Evolutionary conservation across 805 yeast species (phyloP).

Genomic region (Wickerhamomyces pijperi): DNA sequence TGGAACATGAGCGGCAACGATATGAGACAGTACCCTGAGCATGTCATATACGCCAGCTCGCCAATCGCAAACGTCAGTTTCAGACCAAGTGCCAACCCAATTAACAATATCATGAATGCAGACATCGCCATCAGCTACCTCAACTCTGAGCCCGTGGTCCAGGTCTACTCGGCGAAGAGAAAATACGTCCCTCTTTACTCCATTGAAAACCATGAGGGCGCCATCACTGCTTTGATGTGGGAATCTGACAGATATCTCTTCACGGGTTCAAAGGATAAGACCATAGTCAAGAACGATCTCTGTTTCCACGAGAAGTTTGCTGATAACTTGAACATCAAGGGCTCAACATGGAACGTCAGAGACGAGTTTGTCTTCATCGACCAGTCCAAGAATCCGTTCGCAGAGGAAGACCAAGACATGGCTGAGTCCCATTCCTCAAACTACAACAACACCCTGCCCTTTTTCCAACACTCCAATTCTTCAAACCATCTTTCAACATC

Average conservation of each 20-base stretch:
- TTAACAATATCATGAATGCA: slow-evolving; percentile 36
- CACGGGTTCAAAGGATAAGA: slow-evolving; percentile 41
- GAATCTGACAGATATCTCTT: slow-evolving; percentile 34
- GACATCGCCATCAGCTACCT: slow-evolving; percentile 66
- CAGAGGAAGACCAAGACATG: slow-evolving; percentile 1
- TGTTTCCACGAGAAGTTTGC: slow-evolving; percentile 28
- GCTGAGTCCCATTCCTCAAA: slow-evolving; percentile 1
- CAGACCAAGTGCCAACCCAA: slow-evolving; percentile 30
- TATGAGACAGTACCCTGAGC: slow-evolving; percentile 44
- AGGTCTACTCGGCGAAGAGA: slow-evolving; percentile 59
- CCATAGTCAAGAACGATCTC: slow-evolving; percentile 37
- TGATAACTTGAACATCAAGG: slow-evolving; percentile 38
- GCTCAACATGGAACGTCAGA: slow-evolving; percentile 49
- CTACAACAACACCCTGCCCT: not conserved
- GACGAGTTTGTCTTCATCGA: slow-evolving; percentile 39
- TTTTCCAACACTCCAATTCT: slow-evolving; percentile 6
- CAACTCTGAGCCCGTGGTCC: slow-evolving; percentile 55
- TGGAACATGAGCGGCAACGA: slow-evolving; percentile 48
- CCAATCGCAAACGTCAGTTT: slow-evolving; percentile 73
- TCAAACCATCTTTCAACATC: slow-evolving; percentile 3
- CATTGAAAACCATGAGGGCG: slow-evolving; percentile 35
- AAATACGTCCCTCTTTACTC: slow-evolving; percentile 59
- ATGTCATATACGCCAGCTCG: slow-evolving; percentile 60
- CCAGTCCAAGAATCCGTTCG: slow-evolving; percentile 24
- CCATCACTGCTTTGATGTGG: slow-evolving; percentile 49